Evolutionary conservation across 2,329 filamentous ascomycete species (phyloP), one percentile per base, ranked within the genome.

Genomic region (Nemania sp.): DNA sequence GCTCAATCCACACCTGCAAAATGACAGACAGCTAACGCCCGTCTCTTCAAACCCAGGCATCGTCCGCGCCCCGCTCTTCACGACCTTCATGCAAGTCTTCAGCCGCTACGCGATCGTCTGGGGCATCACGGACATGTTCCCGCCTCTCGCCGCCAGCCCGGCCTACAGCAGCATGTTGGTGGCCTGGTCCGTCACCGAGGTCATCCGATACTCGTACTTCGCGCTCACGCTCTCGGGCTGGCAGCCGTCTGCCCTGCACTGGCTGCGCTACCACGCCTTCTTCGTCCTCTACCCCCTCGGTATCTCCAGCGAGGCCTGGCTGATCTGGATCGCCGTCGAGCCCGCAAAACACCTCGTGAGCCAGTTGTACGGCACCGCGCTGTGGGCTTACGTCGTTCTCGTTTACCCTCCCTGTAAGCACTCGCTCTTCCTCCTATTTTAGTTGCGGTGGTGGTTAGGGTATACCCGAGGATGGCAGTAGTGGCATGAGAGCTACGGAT

Each of bases 141-240:
- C 92, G 10, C 81, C 84, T 64, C 86, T 91, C 61, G 88, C 89
- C 59, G 88, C 85, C 10, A 73, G 69, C 65, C 62, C 72, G n/a
- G 74, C 74, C 70, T 97, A 94, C 84, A 85, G 89, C 72, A 87
- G 86, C 75, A 93, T 97, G 93, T 86, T 98, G 66, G 77, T 91
- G 64, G 94, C 96, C 35, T 98, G 96, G 95, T 91, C 89, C 71
- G 80, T 93, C 67, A 98, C 96, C 68, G 96, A 99, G 83, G 92
- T 97, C 61, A 91, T 98, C 75, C 91, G 96, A 62, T 99, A 99
- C 86, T 88, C 89, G 55, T 99, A 93, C 86, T 98, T 98, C 79
- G 92, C 92, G 41, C 86, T 94, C 75, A 89, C 89, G 74, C 87
- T 96, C 45, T 68, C 35, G 70, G 85, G 88, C 29, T 78, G 81